Percentiles rank a stretch among this genome's conserved stretches.
Conservation (phyloP, 1,284 basidiomycete genomes). For the Rhodotorula sp. region DNA sequence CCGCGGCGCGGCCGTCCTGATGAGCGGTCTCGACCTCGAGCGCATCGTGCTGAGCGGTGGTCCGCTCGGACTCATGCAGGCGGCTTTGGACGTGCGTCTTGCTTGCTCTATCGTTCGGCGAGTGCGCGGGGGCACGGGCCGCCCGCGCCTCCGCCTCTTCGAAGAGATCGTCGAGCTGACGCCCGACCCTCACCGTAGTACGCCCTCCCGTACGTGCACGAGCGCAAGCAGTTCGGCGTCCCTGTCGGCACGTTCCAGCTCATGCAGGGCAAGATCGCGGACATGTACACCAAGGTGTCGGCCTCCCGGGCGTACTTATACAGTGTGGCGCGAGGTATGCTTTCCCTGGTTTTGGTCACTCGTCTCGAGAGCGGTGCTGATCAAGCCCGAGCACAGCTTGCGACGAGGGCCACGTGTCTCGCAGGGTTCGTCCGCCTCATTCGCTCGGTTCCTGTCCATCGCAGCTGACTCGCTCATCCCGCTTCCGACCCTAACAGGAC, state of each 20-base stretch:
- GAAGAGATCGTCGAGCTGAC: too few species aligned
- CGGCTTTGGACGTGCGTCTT: conserved; percentile 63
- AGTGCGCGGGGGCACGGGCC: too few species aligned
- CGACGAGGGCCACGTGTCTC: conserved; percentile 75
- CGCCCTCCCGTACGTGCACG: conserved; percentile 83
- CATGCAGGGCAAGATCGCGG: conserved; percentile 80
- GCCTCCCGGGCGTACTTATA: conserved; percentile 90
- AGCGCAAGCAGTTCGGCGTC: conserved; percentile 84
- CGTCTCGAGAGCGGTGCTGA: not conserved
- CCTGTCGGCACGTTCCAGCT: conserved; percentile 89
- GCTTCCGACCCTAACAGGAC: conserved; percentile 67
- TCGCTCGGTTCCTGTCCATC: too few species aligned
- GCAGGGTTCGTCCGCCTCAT: conserved; percentile 74
- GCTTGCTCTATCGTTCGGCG: not conserved
- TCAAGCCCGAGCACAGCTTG: conserved; percentile 58
- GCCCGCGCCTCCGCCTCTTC: not conserved
- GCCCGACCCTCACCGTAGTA: conserved; percentile 54
- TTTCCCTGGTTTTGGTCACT: not conserved
- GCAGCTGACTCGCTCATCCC: too few species aligned
- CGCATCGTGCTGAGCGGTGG: conserved; percentile 87
- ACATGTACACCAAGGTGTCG: conserved; percentile 94
- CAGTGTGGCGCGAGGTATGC: conserved; percentile 67
- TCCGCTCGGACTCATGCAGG: conserved; percentile 81
- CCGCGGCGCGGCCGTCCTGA: conserved; percentile 80
- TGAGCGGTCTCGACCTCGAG: conserved; percentile 92